Conservation (phyloP, 2,329 filamentous ascomycete genomes). For the Karstenula rhodostoma region DNA sequence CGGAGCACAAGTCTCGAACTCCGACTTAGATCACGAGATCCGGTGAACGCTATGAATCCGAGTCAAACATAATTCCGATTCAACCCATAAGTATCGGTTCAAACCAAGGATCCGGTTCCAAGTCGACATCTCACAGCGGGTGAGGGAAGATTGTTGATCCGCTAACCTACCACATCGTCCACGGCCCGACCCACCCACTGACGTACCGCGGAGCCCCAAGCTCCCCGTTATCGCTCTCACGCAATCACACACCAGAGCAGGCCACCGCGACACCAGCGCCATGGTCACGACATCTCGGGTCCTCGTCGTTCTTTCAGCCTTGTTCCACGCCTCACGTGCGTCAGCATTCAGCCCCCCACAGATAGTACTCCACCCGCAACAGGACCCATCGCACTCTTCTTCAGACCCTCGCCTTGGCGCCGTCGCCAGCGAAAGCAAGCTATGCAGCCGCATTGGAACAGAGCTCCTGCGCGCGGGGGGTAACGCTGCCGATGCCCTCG, state of each 20-base stretch:
- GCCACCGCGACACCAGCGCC: neutral
- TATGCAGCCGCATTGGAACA: constrained; percentile 57
- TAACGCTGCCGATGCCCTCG: constrained; percentile 60
- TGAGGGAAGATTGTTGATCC: neutral
- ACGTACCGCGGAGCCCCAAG: neutral
- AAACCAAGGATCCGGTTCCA: too few species aligned
- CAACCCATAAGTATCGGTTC: too few species aligned
- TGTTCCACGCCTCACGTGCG: neutral
- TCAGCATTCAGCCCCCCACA: neutral
- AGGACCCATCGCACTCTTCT: constrained; percentile 1
- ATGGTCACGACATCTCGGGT: neutral
- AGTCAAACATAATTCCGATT: too few species aligned
- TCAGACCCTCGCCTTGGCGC: constrained; percentile 46
- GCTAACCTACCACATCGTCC: neutral
- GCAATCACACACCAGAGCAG: neutral
- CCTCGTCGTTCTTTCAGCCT: neutral
- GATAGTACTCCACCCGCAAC: neutral
- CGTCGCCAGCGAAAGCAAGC: constrained; percentile 55
- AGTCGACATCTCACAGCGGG: neutral
- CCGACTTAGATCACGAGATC: neutral
- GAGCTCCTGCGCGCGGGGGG: constrained; percentile 57
- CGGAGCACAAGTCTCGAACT: neutral
- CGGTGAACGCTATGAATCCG: too few species aligned
- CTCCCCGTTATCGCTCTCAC: neutral
- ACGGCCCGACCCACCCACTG: neutral